phyloP scores from a whole-genome alignment of 208 protist species.

The Blechomonas ayalai region DNA sequence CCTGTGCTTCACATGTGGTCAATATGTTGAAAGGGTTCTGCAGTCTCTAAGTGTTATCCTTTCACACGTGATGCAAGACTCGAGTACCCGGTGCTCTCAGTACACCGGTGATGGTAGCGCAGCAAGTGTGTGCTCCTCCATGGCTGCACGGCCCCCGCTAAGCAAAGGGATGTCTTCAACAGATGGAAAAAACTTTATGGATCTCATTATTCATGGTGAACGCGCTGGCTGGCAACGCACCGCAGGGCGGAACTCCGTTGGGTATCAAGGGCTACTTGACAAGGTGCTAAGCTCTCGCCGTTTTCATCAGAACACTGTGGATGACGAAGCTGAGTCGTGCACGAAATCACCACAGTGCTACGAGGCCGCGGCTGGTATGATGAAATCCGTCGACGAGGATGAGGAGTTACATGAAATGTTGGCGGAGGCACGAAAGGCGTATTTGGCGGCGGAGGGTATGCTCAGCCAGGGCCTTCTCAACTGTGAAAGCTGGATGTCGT shows the following conservation, averaged over 20 bases:
- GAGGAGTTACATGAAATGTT: conserved; percentile 11
- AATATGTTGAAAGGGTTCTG: no score
- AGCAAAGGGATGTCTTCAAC: no score
- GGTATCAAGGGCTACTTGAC: conserved; percentile 5
- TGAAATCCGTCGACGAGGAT: conserved; percentile 1
- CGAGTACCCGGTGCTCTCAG: no score
- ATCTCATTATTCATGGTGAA: conserved; percentile 2
- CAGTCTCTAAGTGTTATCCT: no score
- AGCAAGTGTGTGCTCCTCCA: no score
- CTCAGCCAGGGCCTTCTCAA: conserved; percentile 42
- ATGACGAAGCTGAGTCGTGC: background rate
- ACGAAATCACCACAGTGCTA: background rate
- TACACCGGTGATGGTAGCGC: background rate
- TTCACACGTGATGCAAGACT: no score
- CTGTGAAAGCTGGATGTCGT: conserved; percentile 49
- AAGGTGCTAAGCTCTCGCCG: background rate
- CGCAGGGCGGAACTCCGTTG: background rate
- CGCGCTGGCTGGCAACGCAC: conserved; percentile 3
- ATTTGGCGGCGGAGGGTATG: conserved; percentile 26
- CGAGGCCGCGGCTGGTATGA: background rate
- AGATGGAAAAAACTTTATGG: conserved; percentile 2
- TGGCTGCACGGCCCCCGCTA: no score
- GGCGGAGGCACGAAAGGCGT: conserved; percentile 19
- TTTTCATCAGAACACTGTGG: background rate
- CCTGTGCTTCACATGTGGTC: no score